Percentiles rank a stretch among this genome's conserved stretches.
Conservation (phyloP, 1,284 basidiomycete species). For the Ceratobasidium sp. region DNA sequence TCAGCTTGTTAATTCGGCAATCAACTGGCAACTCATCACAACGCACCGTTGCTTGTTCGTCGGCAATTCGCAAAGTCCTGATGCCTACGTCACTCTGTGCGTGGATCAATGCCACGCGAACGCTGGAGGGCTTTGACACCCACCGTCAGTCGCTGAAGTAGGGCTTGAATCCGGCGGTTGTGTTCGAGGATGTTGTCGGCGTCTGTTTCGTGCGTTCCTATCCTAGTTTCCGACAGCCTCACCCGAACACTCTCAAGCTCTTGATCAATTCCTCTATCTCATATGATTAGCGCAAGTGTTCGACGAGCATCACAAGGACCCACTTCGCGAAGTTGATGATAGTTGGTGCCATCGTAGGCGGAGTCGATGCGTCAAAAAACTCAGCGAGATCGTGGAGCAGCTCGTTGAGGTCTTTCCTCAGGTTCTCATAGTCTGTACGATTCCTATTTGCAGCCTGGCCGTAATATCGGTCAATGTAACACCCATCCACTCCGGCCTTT, state of each 20-base stretch:
- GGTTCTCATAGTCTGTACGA: background rate
- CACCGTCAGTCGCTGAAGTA: background rate
- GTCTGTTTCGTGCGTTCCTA: background rate
- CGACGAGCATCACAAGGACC: background rate
- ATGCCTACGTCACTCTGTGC: no score
- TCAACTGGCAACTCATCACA: background rate
- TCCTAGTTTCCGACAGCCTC: background rate
- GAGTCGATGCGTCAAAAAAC: background rate
- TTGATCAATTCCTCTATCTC: background rate
- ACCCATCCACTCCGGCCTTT: no score
- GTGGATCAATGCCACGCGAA: background rate
- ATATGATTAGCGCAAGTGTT: background rate
- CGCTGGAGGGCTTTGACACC: background rate
- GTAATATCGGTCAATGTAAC: no score
- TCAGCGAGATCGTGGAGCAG: background rate
- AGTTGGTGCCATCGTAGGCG: background rate
- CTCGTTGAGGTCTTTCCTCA: background rate
- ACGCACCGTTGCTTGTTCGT: no score
- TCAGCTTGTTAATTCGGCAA: background rate
- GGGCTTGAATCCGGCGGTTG: background rate
- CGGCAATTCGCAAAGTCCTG: no score
- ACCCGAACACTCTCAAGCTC: background rate
- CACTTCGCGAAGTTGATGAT: slow-evolving; percentile 3
- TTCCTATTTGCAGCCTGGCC: background rate
- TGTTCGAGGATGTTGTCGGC: background rate